Percentiles rank a stretch among this genome's conserved stretches.
Evolutionary conservation across 805 yeast species (phyloP).

Genomic region (Cyberlindnera euphorbiiphila): DNA sequence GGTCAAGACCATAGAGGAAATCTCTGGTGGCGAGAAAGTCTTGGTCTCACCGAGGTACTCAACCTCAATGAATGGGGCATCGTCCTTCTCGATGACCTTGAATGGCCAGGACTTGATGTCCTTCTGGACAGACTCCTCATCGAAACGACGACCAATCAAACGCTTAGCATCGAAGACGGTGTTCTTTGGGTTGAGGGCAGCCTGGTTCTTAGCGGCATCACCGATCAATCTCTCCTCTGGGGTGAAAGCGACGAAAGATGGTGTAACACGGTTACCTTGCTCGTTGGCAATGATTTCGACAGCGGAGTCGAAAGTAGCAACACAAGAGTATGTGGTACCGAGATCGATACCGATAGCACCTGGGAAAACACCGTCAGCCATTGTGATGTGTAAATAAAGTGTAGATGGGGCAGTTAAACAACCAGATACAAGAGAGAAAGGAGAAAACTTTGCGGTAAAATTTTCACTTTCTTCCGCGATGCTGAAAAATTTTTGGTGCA

Average conservation of each 20-base stretch:
- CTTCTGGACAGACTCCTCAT: conserved; percentile 73
- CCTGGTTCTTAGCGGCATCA: conserved; percentile 83
- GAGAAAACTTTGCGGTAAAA: conserved; percentile 19
- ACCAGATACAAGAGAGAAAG: conserved; percentile 7
- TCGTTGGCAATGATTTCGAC: conserved; percentile 80
- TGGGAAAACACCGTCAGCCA: conserved; percentile 99
- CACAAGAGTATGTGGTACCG: conserved; percentile 85
- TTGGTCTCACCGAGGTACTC: conserved; percentile 66
- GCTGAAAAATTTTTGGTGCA: conserved; percentile 18
- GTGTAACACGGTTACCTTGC: conserved; percentile 84
- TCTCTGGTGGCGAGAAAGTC: conserved; percentile 71
- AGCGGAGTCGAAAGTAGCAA: conserved; percentile 72
- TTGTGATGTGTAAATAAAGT: conserved; percentile 33
- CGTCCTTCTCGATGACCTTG: conserved; percentile 61
- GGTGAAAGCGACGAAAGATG: conserved; percentile 78
- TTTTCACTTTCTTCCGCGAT: conserved; percentile 20
- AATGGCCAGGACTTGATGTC: conserved; percentile 91
- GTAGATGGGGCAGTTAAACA: conserved; percentile 6
- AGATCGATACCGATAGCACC: conserved; percentile 99
- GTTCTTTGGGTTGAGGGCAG: conserved; percentile 74
- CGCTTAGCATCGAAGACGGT: conserved; percentile 82
- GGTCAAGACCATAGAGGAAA: conserved; percentile 72
- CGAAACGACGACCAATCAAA: conserved; percentile 77
- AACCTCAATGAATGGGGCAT: conserved; percentile 67
- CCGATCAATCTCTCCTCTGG: conserved; percentile 76